These are phyloP conservation scores for Nitzschia palea DNA, from an alignment of 108 stramenopile species.

Conservation along the genomic window DNA sequence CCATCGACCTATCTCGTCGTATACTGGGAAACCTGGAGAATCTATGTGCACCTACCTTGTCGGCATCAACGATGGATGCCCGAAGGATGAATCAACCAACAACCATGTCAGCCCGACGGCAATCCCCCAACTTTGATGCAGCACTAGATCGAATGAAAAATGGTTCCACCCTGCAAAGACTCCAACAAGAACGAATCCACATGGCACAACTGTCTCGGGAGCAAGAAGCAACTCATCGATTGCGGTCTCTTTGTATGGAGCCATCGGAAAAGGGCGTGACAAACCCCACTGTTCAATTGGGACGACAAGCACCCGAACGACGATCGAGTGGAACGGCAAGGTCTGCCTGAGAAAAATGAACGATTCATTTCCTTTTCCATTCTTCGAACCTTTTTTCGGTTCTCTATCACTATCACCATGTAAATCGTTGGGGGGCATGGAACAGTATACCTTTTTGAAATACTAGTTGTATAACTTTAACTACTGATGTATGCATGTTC, in stretches of 20 bases:
- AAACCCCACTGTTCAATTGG: background rate
- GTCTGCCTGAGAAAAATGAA: conserved; percentile 10
- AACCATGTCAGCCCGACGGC: background rate
- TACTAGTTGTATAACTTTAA: too few relatives aligned
- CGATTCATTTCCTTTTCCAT: conserved; percentile 12
- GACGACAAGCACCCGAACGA: conserved; percentile 5
- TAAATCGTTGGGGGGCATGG: too few relatives aligned
- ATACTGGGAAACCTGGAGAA: conserved; percentile 7
- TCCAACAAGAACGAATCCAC: background rate
- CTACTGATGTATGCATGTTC: too few relatives aligned
- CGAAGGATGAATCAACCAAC: background rate
- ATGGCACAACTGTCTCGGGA: background rate
- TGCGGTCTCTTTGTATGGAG: background rate
- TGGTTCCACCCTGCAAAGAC: conserved; percentile 8
- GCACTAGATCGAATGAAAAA: conserved; percentile 9
- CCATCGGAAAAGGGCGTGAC: conserved; percentile 2
- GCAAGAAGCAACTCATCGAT: background rate
- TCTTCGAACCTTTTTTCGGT: background rate
- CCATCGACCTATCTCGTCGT: background rate
- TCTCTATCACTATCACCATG: background rate
- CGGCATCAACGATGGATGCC: too few relatives aligned
- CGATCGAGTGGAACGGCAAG: conserved; percentile 6
- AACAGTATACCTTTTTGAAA: too few relatives aligned
- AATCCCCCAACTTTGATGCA: background rate
- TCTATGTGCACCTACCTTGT: conserved; percentile 1